Conservation (phyloP, 208 protist genomes). For the Porcisia hertigi region DNA sequence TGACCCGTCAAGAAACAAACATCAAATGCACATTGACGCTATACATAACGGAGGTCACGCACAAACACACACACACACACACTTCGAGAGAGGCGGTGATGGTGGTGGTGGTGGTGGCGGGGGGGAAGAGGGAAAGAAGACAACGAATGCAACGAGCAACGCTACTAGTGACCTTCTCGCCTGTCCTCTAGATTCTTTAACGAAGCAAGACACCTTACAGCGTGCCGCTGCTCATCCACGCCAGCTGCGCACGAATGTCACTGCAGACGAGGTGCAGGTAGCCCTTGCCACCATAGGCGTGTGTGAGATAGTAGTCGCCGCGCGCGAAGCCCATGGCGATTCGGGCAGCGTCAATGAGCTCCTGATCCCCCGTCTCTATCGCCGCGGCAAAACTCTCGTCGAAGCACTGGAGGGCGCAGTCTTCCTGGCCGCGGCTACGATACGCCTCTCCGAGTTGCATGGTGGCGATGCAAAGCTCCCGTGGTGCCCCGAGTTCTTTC, state of each 20-base stretch:
- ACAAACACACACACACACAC: not conserved
- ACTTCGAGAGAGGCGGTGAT: not conserved
- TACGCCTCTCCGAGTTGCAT: constrained; percentile 86
- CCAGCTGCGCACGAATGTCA: constrained; percentile 77
- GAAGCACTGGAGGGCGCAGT: constrained; percentile 72
- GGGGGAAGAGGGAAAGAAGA: not conserved
- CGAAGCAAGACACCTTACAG: constrained; percentile 38
- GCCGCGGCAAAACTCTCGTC: constrained; percentile 73
- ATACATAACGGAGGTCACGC: not conserved
- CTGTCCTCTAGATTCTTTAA: not conserved
- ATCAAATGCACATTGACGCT: not conserved
- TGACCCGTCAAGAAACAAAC: not conserved
- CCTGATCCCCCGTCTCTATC: constrained; percentile 50
- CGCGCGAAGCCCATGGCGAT: constrained; percentile 84
- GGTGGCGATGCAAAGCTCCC: constrained; percentile 69
- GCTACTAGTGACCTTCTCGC: not conserved
- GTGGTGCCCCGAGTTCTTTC: constrained; percentile 61
- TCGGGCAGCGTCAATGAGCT: constrained; percentile 76
- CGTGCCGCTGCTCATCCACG: constrained; percentile 85
- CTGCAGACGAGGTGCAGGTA: constrained; percentile 83
- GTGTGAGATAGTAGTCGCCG: constrained; percentile 74
- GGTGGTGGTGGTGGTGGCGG: not conserved
- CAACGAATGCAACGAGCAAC: not conserved
- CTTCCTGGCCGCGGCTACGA: constrained; percentile 51
- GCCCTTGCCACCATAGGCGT: constrained; percentile 66